Conservation (phyloP, 2,329 filamentous ascomycete species). For the Myriosclerotinia duriaeana region DNA sequence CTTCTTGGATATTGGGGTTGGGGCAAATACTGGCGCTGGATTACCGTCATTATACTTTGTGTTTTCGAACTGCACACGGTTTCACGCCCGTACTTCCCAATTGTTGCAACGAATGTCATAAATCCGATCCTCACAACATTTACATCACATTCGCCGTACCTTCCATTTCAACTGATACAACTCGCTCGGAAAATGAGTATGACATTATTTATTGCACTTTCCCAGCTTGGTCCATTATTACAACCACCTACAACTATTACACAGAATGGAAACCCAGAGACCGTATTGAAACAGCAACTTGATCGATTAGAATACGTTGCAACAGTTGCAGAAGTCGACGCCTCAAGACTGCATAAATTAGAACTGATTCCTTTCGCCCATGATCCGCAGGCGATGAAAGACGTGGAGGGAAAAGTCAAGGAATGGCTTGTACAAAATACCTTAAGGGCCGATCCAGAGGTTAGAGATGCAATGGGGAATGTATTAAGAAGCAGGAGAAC, state of each 20-base stretch:
- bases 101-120: slow-evolving; percentile 45
- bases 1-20: slow-evolving; percentile 67
- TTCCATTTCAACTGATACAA: slow-evolving; percentile 81
- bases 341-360: slow-evolving; percentile 67
- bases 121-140: slow-evolving; percentile 47
- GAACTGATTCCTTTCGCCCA: slow-evolving; percentile 79
- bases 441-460: slow-evolving; percentile 75
- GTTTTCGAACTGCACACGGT: slow-evolving; percentile 58
- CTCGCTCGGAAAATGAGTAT: slow-evolving; percentile 75
- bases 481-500: slow-evolving; percentile 62
- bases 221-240: slow-evolving; percentile 73
- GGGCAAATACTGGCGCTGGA: slow-evolving; percentile 66
- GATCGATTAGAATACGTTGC: slow-evolving; percentile 63
- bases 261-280: slow-evolving; percentile 47
- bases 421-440: slow-evolving; percentile 89
- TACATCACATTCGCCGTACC: slow-evolving; percentile 57
- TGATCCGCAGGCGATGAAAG: slow-evolving; percentile 63
- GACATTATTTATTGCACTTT: slow-evolving; percentile 79
- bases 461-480: slow-evolving; percentile 72
- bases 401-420: slow-evolving; percentile 70
- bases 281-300: slow-evolving; percentile 60
- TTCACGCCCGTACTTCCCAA: slow-evolving; percentile 54
- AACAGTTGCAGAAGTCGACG: slow-evolving; percentile 65
- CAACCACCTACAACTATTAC: slow-evolving; percentile 37
- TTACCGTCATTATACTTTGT: slow-evolving; percentile 54